A percentile compares a stretch with the other conserved stretches of the same genome.
Conservation (phyloP, 768 basidiomycete genomes). For the Lentinula detonsa region DNA sequence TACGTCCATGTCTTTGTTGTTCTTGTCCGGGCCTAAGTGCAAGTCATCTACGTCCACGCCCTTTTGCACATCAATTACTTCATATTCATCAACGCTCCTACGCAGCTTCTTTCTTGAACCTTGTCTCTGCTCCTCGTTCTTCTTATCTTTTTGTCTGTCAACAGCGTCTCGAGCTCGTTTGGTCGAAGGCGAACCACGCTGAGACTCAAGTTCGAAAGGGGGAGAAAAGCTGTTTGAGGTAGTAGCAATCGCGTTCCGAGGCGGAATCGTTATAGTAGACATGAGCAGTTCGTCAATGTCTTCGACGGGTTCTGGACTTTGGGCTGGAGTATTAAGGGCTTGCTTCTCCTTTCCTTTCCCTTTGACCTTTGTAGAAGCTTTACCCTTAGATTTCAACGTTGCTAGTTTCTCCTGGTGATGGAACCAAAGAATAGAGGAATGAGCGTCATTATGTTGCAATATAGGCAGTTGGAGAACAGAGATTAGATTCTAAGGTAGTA, state of each 20-base stretch:
- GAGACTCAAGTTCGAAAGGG: background rate
- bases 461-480: too few species aligned
- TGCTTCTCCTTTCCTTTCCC: slow-evolving; percentile 21
- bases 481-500: too few species aligned
- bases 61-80: too few species aligned
- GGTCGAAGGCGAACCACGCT: background rate
- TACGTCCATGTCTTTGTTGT: background rate
- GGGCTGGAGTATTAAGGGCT: slow-evolving; percentile 21
- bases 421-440: background rate
- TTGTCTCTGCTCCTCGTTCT: background rate
- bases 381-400: slow-evolving; percentile 23
- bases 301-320: slow-evolving; percentile 36
- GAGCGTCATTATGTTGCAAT: background rate
- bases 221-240: background rate
- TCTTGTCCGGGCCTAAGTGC: too few species aligned
- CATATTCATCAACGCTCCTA: background rate
- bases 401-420: slow-evolving; percentile 3
- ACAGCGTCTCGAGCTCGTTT: background rate
- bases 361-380: slow-evolving; percentile 9
- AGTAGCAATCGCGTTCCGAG: background rate
- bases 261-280: background rate
- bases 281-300: slow-evolving; percentile 11
- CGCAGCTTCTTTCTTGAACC: background rate
- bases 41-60: background rate
- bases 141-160: slow-evolving; percentile 6